Base-by-base conservation (phyloP, 2,329 filamentous ascomycete genomes). In the Rugonectria rugulosa region DNA sequence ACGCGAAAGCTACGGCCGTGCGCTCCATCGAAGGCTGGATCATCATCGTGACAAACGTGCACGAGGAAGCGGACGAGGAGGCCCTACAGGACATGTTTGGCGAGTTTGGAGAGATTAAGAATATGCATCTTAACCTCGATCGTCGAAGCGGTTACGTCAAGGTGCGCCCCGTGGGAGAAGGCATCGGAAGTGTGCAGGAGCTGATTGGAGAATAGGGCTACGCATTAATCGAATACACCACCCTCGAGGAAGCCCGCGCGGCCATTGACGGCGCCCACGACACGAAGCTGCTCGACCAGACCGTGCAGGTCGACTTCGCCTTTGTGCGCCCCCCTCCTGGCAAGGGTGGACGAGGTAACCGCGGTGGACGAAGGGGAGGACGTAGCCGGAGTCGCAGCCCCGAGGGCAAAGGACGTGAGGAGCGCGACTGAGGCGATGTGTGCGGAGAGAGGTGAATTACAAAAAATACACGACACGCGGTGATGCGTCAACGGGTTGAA, bases 1-100 rank as follows among this genome's bases (percentile, higher is more conserved):
- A 85, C 67, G 80, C 83, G 31, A 88, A 89, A 71, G 90, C 90
- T 51, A 91, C 88, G 1, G 91, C 91, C 20, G 91, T 95, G 56
- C 90, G 91, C 67, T 92, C 89, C 51, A 93, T 95, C 70, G 91
- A 95, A 76, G 91, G 91, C 65, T 95, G 91, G 91, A 95, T 95
- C 74, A 81, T 95, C 68, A 87, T 92, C 60, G 90, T 91, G 63
- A 93, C 90, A 47, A 95, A 95, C 69, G 88, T 95, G 27, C 91
- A 95, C 77, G 91, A 95, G 71, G 91, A 95, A 74, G 90, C 91
- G 44, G 89, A 88, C 65, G 91, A 95, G 76, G 91, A 95, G 77
- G 88, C 90, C 40, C 73, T 95, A 53, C 89, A 89, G 68, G 91
- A 95, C 72, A 82, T 87, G 73, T 95, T 95, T 72, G 89, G 86